phyloP scores from a whole-genome alignment of 2,329 filamentous ascomycete genomes.

The Arthrobotrys sinensis region DNA sequence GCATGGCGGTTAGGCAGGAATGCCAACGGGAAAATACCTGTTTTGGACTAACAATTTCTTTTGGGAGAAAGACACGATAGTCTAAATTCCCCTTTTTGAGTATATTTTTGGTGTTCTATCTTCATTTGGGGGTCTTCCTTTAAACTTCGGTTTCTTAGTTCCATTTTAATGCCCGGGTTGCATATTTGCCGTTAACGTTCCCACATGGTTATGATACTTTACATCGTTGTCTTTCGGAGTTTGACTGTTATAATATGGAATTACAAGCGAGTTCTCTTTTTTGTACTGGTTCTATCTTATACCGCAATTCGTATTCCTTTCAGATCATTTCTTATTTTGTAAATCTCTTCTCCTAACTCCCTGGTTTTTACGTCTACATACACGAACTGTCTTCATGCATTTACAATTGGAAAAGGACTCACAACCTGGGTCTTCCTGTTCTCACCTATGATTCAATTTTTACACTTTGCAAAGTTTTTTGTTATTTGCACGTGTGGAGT shows the following conservation, averaged over 20 bases:
- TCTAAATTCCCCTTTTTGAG: conserved; percentile 26
- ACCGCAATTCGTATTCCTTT: conserved; percentile 20
- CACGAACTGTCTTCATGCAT: conserved; percentile 45
- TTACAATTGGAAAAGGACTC: conserved; percentile 31
- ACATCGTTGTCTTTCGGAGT: conserved; percentile 44
- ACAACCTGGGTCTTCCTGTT: conserved; percentile 16
- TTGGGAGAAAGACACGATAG: conserved; percentile 61
- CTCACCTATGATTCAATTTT: conserved; percentile 3
- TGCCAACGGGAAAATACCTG: conserved; percentile 61
- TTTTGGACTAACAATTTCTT: conserved; percentile 62
- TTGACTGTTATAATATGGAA: conserved; percentile 34
- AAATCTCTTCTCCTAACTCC: conserved; percentile 51
- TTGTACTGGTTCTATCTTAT: conserved; percentile 28
- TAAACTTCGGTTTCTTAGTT: conserved; percentile 49
- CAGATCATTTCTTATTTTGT: conserved; percentile 59
- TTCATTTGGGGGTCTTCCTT: conserved; percentile 42
- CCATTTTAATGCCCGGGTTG: conserved; percentile 54
- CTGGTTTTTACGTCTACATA: conserved; percentile 27
- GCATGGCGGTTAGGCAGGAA: conserved; percentile 61
- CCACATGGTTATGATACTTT: conserved; percentile 51
- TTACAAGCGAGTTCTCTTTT: conserved; percentile 50
- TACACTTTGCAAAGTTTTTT: conserved; percentile 1
- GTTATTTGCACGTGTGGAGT: conserved; percentile 30
- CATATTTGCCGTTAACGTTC: conserved; percentile 41
- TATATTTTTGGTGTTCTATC: conserved; percentile 44